Percentiles rank a stretch among this genome's conserved stretches.
Conservation (phyloP, 139 green algal genomes). For the Volvox reticuliferus region DNA sequence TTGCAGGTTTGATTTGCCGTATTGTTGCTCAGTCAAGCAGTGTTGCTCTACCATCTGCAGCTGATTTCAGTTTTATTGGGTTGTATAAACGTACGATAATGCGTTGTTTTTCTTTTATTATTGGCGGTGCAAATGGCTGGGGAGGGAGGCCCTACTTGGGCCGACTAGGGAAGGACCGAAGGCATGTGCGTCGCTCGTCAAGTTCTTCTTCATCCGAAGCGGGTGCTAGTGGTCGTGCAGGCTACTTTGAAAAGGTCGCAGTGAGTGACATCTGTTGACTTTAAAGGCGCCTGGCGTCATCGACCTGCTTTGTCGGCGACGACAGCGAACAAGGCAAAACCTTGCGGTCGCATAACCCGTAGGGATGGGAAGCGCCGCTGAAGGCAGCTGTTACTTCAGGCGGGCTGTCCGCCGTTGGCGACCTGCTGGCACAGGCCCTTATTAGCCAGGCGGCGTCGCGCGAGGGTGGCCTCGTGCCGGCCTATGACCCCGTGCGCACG, state of each 20-base stretch:
- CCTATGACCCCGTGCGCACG: constrained; percentile 66
- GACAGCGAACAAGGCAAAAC: too few species aligned
- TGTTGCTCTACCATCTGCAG: too few species aligned
- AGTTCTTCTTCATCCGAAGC: constrained; percentile 16
- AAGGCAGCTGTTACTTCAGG: constrained; percentile 80
- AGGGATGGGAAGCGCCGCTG: constrained; percentile 61
- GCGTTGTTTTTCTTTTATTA: constrained; percentile 4
- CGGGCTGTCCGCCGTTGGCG: constrained; percentile 71
- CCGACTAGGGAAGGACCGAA: neutral
- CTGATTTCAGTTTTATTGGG: too few species aligned
- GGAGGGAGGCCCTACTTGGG: neutral
- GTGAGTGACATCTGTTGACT: neutral
- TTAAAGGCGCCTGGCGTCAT: too few species aligned
- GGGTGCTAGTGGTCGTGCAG: neutral
- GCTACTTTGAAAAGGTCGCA: constrained; percentile 42
- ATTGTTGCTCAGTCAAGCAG: too few species aligned
- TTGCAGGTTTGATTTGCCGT: too few species aligned
- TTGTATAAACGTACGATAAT: neutral
- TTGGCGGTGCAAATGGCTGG: neutral
- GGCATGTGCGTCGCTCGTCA: neutral
- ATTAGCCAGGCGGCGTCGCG: constrained; percentile 8
- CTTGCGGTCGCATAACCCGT: neutral
- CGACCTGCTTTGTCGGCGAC: too few species aligned
- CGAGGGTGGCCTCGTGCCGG: neutral
- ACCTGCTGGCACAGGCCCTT: constrained; percentile 79